Evolutionary conservation across 176 grass and related monocot species (phyloP), one percentile per base, ranked within the genome.

Genomic region (Zoysia pacifica): DNA sequence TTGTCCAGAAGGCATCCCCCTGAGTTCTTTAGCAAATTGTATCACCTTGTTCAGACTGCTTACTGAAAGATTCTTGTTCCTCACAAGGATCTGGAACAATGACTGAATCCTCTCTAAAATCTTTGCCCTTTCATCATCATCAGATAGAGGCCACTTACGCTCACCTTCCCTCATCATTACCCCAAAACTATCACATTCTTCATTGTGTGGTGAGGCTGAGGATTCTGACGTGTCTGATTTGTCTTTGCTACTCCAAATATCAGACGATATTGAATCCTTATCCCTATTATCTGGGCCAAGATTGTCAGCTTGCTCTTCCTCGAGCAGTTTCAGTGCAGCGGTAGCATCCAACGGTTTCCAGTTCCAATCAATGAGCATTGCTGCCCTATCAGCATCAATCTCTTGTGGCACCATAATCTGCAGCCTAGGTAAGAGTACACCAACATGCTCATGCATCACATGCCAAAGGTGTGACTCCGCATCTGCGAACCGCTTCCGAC

Each of bases 281-380:
- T 98, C 88, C 86, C 28, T 28, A 28, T 86, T 91, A 42, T 83
- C 77, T 38, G 68, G 61, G 36, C 65, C 81, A 71, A 65, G 60
- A 74, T 28, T 74, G 50, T 93, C 61, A 3, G 9, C 54, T 66
- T 80, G 89, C 50, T 95, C 93, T 67, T 95, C 96, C 71, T 99
- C 90, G 0, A 90, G 80, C 51, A 66, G 9, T 76, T 79, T 91
- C 50, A 93, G 52, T 59, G 87, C 79, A 0, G 77, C 75, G 9
- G 74, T 71, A 58, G 81, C 84, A 84, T 99, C 93, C 59, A 95
- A 67, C 3, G 96, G 93, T 69, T 84, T 95, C 96, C 88, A 95
- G 65, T 62, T 90, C 7, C 76, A 86, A 79, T 76, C 76, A 75
- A 81, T 53, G 40, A 99, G 88, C 96, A 93, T 95, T 9, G 72